These are phyloP conservation scores for Coemansia sp. DNA, from an alignment of 192 early-diverging fungal species.

Conservation along the genomic window DNA sequence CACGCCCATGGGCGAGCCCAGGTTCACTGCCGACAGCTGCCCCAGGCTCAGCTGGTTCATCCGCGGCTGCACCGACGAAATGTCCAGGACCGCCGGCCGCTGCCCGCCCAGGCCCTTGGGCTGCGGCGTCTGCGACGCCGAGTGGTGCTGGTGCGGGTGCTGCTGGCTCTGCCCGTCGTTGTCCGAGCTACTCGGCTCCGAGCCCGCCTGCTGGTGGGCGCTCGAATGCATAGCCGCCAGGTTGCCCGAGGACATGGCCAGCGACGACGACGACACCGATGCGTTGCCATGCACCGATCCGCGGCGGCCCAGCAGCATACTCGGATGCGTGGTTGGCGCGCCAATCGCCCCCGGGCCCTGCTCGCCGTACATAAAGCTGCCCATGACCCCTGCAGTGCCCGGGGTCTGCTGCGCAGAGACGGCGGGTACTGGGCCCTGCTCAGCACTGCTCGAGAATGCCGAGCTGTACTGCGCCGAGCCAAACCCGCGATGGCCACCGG, in stretches of 20 bases:
- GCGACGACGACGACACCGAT: conserved; percentile 25
- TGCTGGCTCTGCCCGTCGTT: conserved; percentile 9
- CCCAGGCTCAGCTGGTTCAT: conserved; percentile 33
- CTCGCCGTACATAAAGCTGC: conserved; percentile 31
- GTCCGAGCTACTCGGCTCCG: conserved; percentile 45
- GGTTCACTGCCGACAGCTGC: conserved; percentile 28
- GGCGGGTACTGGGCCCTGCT: conserved; percentile 13
- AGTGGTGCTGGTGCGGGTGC: conserved; percentile 10
- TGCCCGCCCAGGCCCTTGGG: conserved; percentile 27
- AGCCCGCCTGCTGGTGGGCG: conserved; percentile 13
- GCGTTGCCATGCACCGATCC: conserved; percentile 42
- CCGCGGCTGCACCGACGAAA: conserved; percentile 41
- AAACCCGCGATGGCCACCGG: conserved; percentile 22
- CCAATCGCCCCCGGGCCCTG: not conserved
- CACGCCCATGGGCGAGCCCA: conserved; percentile 38
- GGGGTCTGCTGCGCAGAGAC: conserved; percentile 10
- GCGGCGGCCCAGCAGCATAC: conserved; percentile 31
- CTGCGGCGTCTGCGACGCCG: conserved; percentile 2
- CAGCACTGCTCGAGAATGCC: conserved; percentile 26
- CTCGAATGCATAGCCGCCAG: not conserved
- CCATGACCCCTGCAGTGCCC: conserved; percentile 32
- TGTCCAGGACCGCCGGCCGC: conserved; percentile 41
- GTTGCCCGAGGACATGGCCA: conserved; percentile 10
- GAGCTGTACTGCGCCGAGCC: conserved; percentile 20
- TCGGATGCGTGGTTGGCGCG: conserved; percentile 3